Conservation (phyloP, 805 yeast species). For the Pichia thaimueangensis region DNA sequence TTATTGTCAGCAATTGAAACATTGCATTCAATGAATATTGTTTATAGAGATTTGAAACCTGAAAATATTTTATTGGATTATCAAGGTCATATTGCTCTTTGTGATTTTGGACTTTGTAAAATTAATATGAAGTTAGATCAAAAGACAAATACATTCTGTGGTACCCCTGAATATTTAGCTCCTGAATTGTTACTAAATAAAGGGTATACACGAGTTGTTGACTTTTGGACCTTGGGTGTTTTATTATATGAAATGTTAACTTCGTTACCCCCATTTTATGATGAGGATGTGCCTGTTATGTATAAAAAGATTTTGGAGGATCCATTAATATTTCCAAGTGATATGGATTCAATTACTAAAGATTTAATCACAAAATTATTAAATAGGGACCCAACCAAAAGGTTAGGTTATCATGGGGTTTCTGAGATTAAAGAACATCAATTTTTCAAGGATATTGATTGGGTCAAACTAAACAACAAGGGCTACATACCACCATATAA, state of each 20-base stretch:
- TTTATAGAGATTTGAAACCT: constrained; percentile 93
- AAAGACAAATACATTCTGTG: constrained; percentile 87
- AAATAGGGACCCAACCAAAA: constrained; percentile 75
- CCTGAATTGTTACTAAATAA: constrained; percentile 88
- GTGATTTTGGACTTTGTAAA: constrained; percentile 96
- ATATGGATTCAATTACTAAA: constrained; percentile 80
- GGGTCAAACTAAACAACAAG: constrained; percentile 76
- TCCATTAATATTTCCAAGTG: constrained; percentile 82
- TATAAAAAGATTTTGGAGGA: constrained; percentile 88
- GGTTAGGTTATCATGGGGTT: constrained; percentile 78
- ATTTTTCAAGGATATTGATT: constrained; percentile 84
- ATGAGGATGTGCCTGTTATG: constrained; percentile 89
- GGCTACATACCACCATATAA: constrained; percentile 93
- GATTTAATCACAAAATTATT: constrained; percentile 69
- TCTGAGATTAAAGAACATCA: constrained; percentile 76
- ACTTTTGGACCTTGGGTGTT: constrained; percentile 98
- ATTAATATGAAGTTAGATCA: constrained; percentile 88
- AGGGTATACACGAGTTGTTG: constrained; percentile 93
- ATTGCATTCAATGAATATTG: constrained; percentile 83
- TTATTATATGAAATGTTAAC: constrained; percentile 92
- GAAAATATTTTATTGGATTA: constrained; percentile 91
- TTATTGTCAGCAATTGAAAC: constrained; percentile 88
- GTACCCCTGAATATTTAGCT: constrained; percentile 95
- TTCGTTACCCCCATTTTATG: constrained; percentile 95
- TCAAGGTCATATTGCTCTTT: constrained; percentile 95